Base-by-base conservation (phyloP, 306 rosid genomes). In the Arachis hypogaea region DNA sequence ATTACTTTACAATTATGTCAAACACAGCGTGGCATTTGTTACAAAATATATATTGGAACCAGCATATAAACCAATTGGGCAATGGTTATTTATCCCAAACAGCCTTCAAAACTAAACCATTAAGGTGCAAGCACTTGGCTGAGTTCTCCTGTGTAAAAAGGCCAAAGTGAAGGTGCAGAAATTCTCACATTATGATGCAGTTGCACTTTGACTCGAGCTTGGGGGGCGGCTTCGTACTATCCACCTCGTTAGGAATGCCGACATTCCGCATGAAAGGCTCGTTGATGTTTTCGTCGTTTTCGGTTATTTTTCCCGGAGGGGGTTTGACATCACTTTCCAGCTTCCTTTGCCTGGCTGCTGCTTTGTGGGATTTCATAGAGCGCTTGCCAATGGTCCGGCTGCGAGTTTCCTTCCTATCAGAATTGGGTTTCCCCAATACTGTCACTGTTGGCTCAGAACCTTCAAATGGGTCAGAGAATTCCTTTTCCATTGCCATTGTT, bases 161-260 rank as follows among this genome's bases (percentile, higher is more conserved):
- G 16, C 78, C 33, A 49, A 7, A 12, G 59, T 78, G 58, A 47
- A 18, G 30, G 3, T 72, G 69, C 74, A 36, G 56, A 63, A 62
- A 71, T 66, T 63, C 78, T 94, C 90, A 94, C 97, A 94, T 94
- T 85, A 94, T 88, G 50, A 85, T 83, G 95, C 99, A 94, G 73
- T 94, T 94, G 85, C 99, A 94, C 83, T 94, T 94, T 9, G 87
- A 80, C 85, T 94, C 97, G 77, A 92, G 92, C 86, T 88, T 87
- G 4, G 86, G 89, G 70, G 97, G 96, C 84, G 97, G 96, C 86
- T 88, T 92, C 88, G 81, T 74, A 67, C 82, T 71, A 59, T 94
- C 97, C 46, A 85, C 75, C 86, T 89, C 85, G 87, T 86, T 78
- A 64, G 95, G 92, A 80, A 89, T 80, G 62, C 87, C 95, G 14